These are phyloP conservation scores for Cyclotella sp. DNA, from an alignment of 108 stramenopile genomes.

Conservation along the genomic window DNA sequence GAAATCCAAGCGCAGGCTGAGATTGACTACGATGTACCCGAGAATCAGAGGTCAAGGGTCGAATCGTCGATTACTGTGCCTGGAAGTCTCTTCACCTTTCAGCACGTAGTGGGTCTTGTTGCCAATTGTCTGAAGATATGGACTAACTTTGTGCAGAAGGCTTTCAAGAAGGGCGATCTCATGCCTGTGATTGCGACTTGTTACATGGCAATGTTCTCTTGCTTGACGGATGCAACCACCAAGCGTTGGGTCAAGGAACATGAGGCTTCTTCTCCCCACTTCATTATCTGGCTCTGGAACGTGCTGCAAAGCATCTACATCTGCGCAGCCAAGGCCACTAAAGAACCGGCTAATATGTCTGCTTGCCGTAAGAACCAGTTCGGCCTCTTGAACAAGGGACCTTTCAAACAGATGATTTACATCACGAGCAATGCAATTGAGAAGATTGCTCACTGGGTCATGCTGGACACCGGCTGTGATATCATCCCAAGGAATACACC, in stretches of 20 bases:
- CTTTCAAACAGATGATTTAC: not conserved
- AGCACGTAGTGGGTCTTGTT: not conserved
- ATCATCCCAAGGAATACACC: too few species aligned
- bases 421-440: not conserved
- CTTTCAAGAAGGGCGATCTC: not conserved
- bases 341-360: not conserved
- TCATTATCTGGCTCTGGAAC: not conserved
- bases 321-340: not conserved
- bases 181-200: not conserved
- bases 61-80: not conserved
- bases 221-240: not conserved
- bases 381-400: not conserved
- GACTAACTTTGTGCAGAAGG: not conserved
- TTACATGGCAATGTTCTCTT: not conserved
- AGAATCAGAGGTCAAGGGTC: not conserved
- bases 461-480: too few species aligned
- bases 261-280: not conserved
- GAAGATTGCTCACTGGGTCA: too few species aligned
- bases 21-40: not conserved
- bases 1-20: not conserved
- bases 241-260: not conserved
- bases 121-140: not conserved
- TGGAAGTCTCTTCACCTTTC: not conserved
- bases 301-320: not conserved
- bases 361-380: not conserved